phyloP scores from a whole-genome alignment of 371 early-diverging fungal genomes.

The Zychaea mexicana region DNA sequence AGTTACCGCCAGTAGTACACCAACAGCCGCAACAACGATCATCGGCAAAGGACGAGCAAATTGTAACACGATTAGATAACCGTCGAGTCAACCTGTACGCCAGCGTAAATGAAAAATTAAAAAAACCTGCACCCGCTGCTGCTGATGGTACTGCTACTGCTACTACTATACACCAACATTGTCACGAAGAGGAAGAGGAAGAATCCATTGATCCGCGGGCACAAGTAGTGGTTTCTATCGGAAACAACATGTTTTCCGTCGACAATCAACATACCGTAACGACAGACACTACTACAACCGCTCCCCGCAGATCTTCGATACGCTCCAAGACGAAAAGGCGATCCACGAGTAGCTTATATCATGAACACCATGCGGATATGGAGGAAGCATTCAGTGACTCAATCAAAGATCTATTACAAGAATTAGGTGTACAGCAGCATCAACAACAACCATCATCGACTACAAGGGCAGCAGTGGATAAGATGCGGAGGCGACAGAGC shows the following conservation, averaged over 20 bases:
- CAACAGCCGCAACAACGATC: background rate
- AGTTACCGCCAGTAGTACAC: background rate
- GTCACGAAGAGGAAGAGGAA: slow-evolving; percentile 20
- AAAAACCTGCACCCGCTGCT: slow-evolving; percentile 16
- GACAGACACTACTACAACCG: background rate
- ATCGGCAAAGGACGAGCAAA: slow-evolving; percentile 1
- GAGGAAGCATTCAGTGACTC: slow-evolving; percentile 21
- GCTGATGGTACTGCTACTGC: background rate
- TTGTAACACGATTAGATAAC: background rate
- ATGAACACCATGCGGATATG: background rate
- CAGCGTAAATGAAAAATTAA: background rate
- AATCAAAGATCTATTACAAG: slow-evolving; percentile 23
- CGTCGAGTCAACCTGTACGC: background rate
- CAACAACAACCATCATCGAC: background rate
- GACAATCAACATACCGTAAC: slow-evolving; percentile 11
- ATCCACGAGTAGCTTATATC: background rate
- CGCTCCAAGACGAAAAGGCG: background rate
- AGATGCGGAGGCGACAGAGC: background rate
- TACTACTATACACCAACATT: background rate
- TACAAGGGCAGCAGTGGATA: background rate
- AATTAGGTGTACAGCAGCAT: slow-evolving; percentile 22
- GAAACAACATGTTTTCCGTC: slow-evolving; percentile 56
- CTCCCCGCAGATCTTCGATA: background rate
- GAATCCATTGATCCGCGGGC: slow-evolving; percentile 46
- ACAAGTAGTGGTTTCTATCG: slow-evolving; percentile 55